Evolutionary conservation across 352 stramenopile genomes (phyloP).

Genomic region (Globisporangium sylvaticum): DNA sequence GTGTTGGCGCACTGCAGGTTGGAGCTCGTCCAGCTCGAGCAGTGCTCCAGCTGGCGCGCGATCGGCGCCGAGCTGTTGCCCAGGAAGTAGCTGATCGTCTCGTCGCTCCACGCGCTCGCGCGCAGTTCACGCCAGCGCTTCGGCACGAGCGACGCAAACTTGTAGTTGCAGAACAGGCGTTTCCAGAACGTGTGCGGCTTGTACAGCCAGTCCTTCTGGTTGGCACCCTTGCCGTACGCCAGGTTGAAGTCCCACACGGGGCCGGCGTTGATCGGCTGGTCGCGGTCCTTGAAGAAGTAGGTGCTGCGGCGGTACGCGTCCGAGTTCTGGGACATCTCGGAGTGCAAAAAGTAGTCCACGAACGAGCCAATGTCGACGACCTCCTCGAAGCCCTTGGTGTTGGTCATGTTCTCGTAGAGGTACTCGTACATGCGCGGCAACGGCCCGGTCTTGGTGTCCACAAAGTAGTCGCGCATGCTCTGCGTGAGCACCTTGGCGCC

Average conservation of each 20-base stretch:
- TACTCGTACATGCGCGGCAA: constrained; percentile 55
- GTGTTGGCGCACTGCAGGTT: constrained; percentile 60
- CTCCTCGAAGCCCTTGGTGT: constrained; percentile 39
- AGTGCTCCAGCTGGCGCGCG: constrained; percentile 42
- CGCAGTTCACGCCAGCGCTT: constrained; percentile 53
- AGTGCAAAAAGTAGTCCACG: constrained; percentile 69
- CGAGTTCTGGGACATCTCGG: constrained; percentile 56
- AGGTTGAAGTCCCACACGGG: constrained; percentile 74
- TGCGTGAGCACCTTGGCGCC: constrained; percentile 39
- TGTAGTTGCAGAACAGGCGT: constrained; percentile 64
- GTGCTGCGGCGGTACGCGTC: constrained; percentile 58
- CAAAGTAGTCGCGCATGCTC: constrained; percentile 62
- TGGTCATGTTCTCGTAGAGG: constrained; percentile 62
- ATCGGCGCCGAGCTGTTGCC: constrained; percentile 33
- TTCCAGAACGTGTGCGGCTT: constrained; percentile 54
- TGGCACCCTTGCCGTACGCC: constrained; percentile 41
- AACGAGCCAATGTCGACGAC: constrained; percentile 66
- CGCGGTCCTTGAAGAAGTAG: constrained; percentile 73
- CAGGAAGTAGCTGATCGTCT: constrained; percentile 44
- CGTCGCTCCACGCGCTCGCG: constrained; percentile 44
- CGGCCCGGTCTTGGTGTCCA: constrained; percentile 40
- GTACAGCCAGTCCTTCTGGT: constrained; percentile 51
- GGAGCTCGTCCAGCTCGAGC: constrained; percentile 38
- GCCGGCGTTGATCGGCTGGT: constrained; percentile 57
- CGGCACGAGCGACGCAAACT: constrained; percentile 52